Evolutionary conservation across 352 stramenopile genomes (phyloP).

Genomic region (Phytophthora rubi): DNA sequence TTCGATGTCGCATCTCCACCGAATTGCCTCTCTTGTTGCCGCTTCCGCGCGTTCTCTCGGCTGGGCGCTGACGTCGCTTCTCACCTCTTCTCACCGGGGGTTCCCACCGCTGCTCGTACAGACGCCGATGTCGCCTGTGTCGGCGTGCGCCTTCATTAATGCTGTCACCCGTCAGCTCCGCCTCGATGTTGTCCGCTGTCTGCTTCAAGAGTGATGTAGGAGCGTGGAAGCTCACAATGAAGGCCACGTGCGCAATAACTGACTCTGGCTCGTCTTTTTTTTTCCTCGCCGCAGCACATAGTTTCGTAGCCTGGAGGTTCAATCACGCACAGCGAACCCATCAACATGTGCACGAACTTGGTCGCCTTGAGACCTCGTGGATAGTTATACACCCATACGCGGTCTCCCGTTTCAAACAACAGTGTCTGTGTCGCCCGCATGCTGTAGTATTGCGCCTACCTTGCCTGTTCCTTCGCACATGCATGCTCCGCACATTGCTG

Average conservation of each 20-base stretch:
- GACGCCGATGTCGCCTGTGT: not conserved
- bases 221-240: slow-evolving; percentile 4
- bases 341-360: slow-evolving; percentile 10
- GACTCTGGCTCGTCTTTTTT: not conserved
- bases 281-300: not conserved
- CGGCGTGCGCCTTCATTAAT: not conserved
- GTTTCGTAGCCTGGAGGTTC: slow-evolving; percentile 6
- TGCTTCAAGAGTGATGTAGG: not conserved
- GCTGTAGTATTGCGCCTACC: slow-evolving; percentile 5
- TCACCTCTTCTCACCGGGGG: not conserved
- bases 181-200: not conserved
- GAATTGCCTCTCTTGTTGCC: not conserved
- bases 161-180: not conserved
- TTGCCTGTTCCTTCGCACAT: not conserved
- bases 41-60: not conserved
- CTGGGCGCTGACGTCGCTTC: not conserved
- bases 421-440: not conserved
- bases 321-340: not conserved
- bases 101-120: not conserved
- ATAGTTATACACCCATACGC: slow-evolving; percentile 2
- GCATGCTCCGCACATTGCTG: not conserved
- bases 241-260: slow-evolving; percentile 1
- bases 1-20: not conserved
- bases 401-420: not conserved
- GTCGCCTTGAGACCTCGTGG: not conserved